phyloP scores from a whole-genome alignment of 202 grass and related monocot species.

The Eragrostis tef region DNA sequence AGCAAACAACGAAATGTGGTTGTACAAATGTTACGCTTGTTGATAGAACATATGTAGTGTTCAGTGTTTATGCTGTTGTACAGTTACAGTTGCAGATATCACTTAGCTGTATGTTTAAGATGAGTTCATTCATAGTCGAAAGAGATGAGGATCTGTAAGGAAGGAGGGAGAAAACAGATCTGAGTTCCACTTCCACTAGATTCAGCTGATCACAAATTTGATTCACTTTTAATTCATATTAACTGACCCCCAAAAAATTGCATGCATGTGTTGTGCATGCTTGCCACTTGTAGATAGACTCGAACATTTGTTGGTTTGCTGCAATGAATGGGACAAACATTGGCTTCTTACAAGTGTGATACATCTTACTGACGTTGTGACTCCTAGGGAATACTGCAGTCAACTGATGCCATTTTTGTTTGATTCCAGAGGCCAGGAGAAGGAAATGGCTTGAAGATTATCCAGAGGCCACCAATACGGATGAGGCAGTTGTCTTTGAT shows the following conservation, averaged over 20 bases:
- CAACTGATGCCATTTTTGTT: constrained; percentile 41
- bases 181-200: not conserved
- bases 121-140: not conserved
- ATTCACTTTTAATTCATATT: constrained; percentile 1
- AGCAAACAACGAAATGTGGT: not conserved
- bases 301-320: constrained; percentile 35
- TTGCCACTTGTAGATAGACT: not conserved
- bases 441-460: constrained; percentile 93
- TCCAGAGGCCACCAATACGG: constrained; percentile 69
- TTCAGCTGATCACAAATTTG: not conserved
- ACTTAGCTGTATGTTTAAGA: not conserved
- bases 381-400: constrained; percentile 27
- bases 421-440: constrained; percentile 85
- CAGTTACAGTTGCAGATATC: not conserved
- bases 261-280: not conserved
- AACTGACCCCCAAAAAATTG: not conserved
- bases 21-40: not conserved
- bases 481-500: constrained; percentile 65
- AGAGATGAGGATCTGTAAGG: too few species aligned
- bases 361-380: not conserved
- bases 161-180: not conserved
- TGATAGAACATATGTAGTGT: not conserved
- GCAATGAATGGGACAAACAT: constrained; percentile 23
- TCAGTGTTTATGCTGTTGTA: not conserved
- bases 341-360: constrained; percentile 1